Evolutionary conservation across 805 yeast species (phyloP).

Genomic region (Barnettozyma sucrosica): DNA sequence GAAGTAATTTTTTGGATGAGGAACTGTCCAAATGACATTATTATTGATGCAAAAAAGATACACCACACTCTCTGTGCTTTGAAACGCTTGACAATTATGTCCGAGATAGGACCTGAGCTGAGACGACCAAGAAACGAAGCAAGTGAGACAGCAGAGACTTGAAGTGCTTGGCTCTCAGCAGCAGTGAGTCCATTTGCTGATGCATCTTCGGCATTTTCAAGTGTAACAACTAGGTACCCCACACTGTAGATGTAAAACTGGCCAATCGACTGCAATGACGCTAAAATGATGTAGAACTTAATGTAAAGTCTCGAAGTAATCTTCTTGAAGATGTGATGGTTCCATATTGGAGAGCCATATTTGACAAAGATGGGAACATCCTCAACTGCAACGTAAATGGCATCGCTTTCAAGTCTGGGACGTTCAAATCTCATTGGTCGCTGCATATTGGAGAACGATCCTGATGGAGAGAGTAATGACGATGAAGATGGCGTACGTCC

Average conservation of each 20-base stretch:
- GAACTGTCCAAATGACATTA: conserved; percentile 34
- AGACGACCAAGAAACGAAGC: conserved; percentile 63
- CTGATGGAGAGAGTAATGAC: conserved; percentile 1
- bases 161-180: conserved; percentile 56
- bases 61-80: conserved; percentile 65
- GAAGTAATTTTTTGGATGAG: conserved; percentile 32
- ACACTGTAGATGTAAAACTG: conserved; percentile 70
- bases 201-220: conserved; percentile 28
- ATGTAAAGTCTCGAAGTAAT: conserved; percentile 33
- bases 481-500: conserved; percentile 22
- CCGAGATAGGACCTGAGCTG: conserved; percentile 60
- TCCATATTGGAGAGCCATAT: conserved; percentile 25
- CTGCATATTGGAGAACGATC: conserved; percentile 2
- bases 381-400: conserved; percentile 26
- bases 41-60: conserved; percentile 35
- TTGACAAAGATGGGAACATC: conserved; percentile 27
- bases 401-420: conserved; percentile 15
- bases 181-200: conserved; percentile 21
- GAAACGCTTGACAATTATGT: conserved; percentile 44
- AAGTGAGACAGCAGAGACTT: conserved; percentile 61
- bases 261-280: conserved; percentile 56
- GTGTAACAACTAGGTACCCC: conserved; percentile 61
- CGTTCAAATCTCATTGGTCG: conserved; percentile 3
- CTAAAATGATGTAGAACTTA: conserved; percentile 48
- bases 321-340: conserved; percentile 20